A percentile compares a stretch with the other conserved stretches of the same genome.
These are phyloP conservation scores for Epichloe sylvatica DNA, from an alignment of 2,329 filamentous ascomycete species.

Conservation along the genomic window DNA sequence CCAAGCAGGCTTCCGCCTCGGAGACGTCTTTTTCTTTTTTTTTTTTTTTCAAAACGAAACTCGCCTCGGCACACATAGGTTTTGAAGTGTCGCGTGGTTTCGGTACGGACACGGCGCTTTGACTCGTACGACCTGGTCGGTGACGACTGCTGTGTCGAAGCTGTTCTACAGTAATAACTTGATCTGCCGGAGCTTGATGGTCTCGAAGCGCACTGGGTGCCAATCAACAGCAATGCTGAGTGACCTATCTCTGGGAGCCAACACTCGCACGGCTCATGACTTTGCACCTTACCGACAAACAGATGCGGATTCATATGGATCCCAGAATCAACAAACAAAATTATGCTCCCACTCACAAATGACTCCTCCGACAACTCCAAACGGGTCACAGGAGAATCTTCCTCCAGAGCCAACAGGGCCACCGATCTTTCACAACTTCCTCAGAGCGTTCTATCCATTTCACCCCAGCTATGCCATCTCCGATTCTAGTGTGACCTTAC, in stretches of 20 bases:
- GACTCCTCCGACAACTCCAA: conserved; percentile 65
- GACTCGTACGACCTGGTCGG: conserved; percentile 8
- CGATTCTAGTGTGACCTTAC: conserved; percentile 78
- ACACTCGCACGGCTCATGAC: conserved; percentile 48
- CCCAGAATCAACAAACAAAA: conserved; percentile 22
- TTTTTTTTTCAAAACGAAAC: background rate
- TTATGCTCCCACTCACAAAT: conserved; percentile 46
- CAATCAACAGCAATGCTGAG: conserved; percentile 23
- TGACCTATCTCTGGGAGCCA: conserved; percentile 37
- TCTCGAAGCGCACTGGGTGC: conserved; percentile 12
- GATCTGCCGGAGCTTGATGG: conserved; percentile 16
- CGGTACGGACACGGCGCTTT: background rate
- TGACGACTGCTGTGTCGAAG: background rate
- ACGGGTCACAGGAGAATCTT: conserved; percentile 49
- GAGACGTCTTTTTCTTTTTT: background rate
- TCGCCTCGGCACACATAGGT: background rate
- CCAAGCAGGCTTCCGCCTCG: background rate
- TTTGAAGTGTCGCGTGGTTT: background rate
- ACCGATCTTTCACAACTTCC: conserved; percentile 79
- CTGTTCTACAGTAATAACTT: background rate
- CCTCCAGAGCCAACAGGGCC: conserved; percentile 29
- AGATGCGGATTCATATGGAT: conserved; percentile 16
- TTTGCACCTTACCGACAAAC: conserved; percentile 32
- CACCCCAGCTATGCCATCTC: conserved; percentile 62
- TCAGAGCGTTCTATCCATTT: conserved; percentile 89